Conservation (phyloP, 805 yeast species). For the Ogataea zsoltii region DNA sequence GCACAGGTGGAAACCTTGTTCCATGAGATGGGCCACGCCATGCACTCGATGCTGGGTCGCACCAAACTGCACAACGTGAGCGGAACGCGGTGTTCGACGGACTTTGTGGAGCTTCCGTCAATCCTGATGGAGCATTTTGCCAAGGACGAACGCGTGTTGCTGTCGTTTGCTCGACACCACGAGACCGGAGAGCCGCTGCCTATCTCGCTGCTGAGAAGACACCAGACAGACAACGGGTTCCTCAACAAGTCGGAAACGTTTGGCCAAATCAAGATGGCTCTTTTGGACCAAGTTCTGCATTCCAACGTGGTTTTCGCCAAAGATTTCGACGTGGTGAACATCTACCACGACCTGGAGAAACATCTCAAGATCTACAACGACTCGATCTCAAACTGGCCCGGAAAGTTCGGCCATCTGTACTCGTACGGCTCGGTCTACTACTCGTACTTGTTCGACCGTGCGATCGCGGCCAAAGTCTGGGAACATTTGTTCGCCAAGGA, state of each 20-base stretch:
- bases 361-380: conserved; percentile 65
- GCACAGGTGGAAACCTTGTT: conserved; percentile 90
- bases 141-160: conserved; percentile 72
- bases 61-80: conserved; percentile 88
- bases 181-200: conserved; percentile 65
- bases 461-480: conserved; percentile 89
- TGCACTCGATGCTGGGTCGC: conserved; percentile 95
- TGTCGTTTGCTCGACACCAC: conserved; percentile 70
- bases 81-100: conserved; percentile 94
- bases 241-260: conserved; percentile 72
- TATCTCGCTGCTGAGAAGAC: conserved; percentile 45
- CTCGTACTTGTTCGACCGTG: conserved; percentile 87
- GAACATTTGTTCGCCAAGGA: conserved; percentile 63
- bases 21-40: conserved; percentile 99
- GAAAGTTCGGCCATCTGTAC: conserved; percentile 88
- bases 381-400: conserved; percentile 81
- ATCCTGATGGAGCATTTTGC: conserved; percentile 96
- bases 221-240: conserved; percentile 51
- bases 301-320: conserved; percentile 40
- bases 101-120: conserved; percentile 95
- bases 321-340: conserved; percentile 54
- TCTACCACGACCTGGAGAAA: conserved; percentile 68
- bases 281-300: conserved; percentile 82
- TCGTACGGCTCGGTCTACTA: conserved; percentile 95
- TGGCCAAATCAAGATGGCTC: conserved; percentile 88